Evolutionary conservation across 2,329 filamentous ascomycete genomes (phyloP).

Genomic region (Bretziella fagacearum): DNA sequence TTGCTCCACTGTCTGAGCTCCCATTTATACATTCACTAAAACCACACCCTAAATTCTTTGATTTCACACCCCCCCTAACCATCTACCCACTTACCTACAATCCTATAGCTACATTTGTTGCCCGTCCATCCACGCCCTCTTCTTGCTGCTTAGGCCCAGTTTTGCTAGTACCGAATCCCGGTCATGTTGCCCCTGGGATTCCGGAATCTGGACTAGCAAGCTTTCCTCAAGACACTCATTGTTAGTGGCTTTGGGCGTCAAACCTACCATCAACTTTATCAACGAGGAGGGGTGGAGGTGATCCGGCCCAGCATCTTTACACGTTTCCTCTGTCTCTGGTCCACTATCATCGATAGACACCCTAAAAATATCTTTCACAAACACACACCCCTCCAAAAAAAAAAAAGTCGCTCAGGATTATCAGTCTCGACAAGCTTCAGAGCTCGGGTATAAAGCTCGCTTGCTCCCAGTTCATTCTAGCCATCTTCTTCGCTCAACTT

Average conservation of each 20-base stretch:
- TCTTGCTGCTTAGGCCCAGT: constrained; percentile 8
- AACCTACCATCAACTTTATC: not conserved
- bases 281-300: not conserved
- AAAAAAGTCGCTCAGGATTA: not conserved
- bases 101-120: not conserved
- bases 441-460: constrained; percentile 8
- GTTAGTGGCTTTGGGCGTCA: not conserved
- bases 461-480: not conserved
- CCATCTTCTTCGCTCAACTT: not conserved
- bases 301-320: constrained; percentile 12
- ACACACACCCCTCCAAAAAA: no score
- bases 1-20: no score
- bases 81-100: no score
- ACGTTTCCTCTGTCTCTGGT: constrained; percentile 9
- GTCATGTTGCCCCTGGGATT: constrained; percentile 4
- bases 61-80: no score
- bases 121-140: constrained; percentile 7
- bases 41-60: no score
- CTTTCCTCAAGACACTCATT: not conserved
- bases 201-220: constrained; percentile 3
- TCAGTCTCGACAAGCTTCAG: not conserved
- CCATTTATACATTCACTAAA: no score
- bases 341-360: not conserved
- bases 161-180: constrained; percentile 5
- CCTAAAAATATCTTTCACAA: not conserved